phyloP scores from a whole-genome alignment of 495 filamentous ascomycete species.

The Chaetomium fimeti region DNA sequence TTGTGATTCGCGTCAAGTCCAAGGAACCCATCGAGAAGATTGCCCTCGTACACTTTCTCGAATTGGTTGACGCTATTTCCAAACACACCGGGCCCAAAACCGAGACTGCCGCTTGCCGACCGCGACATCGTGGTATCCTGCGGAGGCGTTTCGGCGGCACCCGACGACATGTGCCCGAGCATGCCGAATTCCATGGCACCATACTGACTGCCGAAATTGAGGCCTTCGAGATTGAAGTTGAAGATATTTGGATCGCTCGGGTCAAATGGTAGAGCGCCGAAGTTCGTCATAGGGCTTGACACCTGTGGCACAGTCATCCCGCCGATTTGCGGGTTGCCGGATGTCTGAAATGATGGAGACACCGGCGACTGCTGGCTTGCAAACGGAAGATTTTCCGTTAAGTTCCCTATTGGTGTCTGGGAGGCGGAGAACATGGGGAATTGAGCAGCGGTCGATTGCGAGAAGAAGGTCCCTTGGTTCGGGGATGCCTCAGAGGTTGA shows the following conservation, averaged over 20 bases:
- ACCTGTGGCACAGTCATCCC: constrained; percentile 35
- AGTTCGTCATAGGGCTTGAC: constrained; percentile 42
- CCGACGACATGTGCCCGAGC: constrained; percentile 89
- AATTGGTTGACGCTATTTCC: constrained; percentile 45
- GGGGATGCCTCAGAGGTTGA: constrained; percentile 37
- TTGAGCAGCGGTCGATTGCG: constrained; percentile 40
- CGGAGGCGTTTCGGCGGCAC: constrained; percentile 73
- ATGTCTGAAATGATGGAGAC: constrained; percentile 61
- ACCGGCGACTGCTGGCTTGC: constrained; percentile 65
- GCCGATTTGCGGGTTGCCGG: constrained; percentile 28
- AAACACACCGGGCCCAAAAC: constrained; percentile 45
- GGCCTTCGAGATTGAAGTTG: constrained; percentile 88
- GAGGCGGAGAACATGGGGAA: constrained; percentile 36
- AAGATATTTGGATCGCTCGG: constrained; percentile 86
- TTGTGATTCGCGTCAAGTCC: constrained; percentile 41
- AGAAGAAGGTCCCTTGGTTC: constrained; percentile 37
- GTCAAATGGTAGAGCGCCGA: constrained; percentile 69
- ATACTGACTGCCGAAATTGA: constrained; percentile 95
- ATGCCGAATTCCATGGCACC: constrained; percentile 91
- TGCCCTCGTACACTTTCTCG: constrained; percentile 45
- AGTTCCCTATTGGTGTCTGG: constrained; percentile 29
- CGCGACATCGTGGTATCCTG: constrained; percentile 55
- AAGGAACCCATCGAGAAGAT: constrained; percentile 43
- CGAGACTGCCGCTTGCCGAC: constrained; percentile 40
- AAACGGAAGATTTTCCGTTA: constrained; percentile 55